A percentile compares a stretch with the other conserved stretches of the same genome.
phyloP scores from a whole-genome alignment of 768 basidiomycete genomes.

The Podaxis carcinomalis region DNA sequence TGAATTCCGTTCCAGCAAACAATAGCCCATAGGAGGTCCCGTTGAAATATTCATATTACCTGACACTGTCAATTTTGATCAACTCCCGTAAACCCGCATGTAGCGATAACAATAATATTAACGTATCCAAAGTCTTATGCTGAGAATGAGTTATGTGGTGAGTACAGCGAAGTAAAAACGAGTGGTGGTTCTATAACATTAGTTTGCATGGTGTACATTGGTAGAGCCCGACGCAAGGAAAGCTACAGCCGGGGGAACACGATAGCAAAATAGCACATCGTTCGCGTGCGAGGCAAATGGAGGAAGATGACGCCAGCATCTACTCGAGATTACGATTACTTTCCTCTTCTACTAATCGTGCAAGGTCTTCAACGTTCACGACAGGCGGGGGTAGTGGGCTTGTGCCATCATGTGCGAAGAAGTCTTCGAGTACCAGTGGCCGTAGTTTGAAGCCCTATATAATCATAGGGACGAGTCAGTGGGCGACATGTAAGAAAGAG shows the following conservation, averaged over 20 bases:
- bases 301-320: background rate
- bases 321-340: background rate
- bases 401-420: conserved; percentile 43
- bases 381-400: conserved; percentile 28
- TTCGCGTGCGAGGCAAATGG: background rate
- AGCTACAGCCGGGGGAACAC: background rate
- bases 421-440: conserved; percentile 67
- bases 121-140: background rate
- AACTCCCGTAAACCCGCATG: background rate
- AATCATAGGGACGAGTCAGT: background rate
- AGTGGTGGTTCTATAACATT: too few species aligned
- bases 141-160: background rate
- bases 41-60: too few species aligned
- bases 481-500: background rate
- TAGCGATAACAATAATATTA: background rate
- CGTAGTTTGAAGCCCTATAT: conserved; percentile 73
- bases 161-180: background rate
- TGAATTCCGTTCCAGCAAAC: too few species aligned
- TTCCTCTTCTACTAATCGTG: conserved; percentile 6
- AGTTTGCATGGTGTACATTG: too few species aligned
- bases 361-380: background rate
- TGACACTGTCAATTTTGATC: background rate
- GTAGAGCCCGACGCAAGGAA: too few species aligned
- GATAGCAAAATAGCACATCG: background rate
- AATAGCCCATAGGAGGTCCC: too few species aligned